phyloP scores from a whole-genome alignment of 192 early-diverging fungal species.

The Radiomyces spectabilis region DNA sequence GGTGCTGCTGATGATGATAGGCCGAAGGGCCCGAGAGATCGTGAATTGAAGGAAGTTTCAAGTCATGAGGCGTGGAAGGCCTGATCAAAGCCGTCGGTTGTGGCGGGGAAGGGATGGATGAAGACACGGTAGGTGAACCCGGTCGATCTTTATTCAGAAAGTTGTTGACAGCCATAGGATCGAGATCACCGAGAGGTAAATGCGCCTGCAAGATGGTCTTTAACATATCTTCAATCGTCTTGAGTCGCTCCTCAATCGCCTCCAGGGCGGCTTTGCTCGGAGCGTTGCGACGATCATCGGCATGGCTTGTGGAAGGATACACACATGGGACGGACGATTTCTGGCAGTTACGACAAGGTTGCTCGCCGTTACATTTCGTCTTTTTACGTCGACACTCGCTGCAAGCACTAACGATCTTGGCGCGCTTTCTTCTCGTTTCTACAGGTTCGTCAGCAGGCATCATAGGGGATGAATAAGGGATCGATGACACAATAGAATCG shows the following conservation, averaged over 20 bases:
- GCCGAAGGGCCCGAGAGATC: slow-evolving; percentile 2
- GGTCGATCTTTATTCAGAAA: slow-evolving; percentile 2
- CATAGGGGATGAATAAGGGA: neutral
- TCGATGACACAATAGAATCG: neutral
- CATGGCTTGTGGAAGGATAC: slow-evolving; percentile 22
- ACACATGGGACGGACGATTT: slow-evolving; percentile 20
- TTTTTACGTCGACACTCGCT: slow-evolving; percentile 33
- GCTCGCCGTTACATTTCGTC: slow-evolving; percentile 29
- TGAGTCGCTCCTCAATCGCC: slow-evolving; percentile 32
- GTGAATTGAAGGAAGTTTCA: slow-evolving; percentile 17
- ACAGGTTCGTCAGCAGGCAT: slow-evolving; percentile 1
- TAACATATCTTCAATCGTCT: slow-evolving; percentile 32
- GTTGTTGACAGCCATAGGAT: slow-evolving; percentile 11
- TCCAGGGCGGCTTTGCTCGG: slow-evolving; percentile 29
- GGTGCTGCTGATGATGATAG: no score
- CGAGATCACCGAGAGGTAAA: slow-evolving; percentile 8
- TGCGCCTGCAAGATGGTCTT: slow-evolving; percentile 20
- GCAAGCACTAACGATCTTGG: slow-evolving; percentile 33
- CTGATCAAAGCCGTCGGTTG: neutral
- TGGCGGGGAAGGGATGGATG: neutral
- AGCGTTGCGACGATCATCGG: slow-evolving; percentile 23
- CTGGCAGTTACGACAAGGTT: slow-evolving; percentile 24
- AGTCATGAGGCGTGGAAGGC: slow-evolving; percentile 2
- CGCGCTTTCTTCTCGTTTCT: slow-evolving; percentile 26
- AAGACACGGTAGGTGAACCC: neutral